A percentile compares a stretch with the other conserved stretches of the same genome.
phyloP scores from a whole-genome alignment of 495 filamentous ascomycete species.

The Aspergillus indologenus region DNA sequence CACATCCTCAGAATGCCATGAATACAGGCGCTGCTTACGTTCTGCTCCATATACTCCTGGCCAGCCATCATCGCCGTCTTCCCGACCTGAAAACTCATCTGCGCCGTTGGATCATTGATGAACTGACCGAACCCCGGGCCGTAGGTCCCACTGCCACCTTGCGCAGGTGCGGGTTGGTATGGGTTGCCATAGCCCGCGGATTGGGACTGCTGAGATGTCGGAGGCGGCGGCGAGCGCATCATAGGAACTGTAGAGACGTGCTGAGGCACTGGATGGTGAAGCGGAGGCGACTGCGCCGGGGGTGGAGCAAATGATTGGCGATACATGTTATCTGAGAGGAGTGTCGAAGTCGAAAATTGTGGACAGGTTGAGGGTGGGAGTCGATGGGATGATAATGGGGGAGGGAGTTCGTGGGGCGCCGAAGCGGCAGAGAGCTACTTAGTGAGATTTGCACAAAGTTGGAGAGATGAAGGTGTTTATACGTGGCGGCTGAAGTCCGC shows the following conservation, averaged over 20 bases:
- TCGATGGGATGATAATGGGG: neutral
- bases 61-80: conserved; percentile 85
- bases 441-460: conserved; percentile 7
- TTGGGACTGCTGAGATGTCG: conserved; percentile 67
- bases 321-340: conserved; percentile 62
- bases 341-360: neutral
- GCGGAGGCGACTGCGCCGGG: conserved; percentile 83
- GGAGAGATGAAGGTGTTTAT: conserved; percentile 31
- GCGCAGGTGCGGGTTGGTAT: conserved; percentile 55
- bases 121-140: conserved; percentile 79
- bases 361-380: conserved; percentile 5
- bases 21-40: conserved; percentile 49
- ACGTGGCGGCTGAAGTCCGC: conserved; percentile 41
- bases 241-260: conserved; percentile 99
- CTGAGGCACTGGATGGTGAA: conserved; percentile 97
- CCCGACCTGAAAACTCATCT: conserved; percentile 92
- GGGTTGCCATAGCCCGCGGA: conserved; percentile 71
- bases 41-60: conserved; percentile 90
- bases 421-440: conserved; percentile 2
- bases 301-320: conserved; percentile 71
- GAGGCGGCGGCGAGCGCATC: conserved; percentile 93
- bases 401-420: conserved; percentile 3
- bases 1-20: neutral
- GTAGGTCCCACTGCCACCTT: conserved; percentile 53
- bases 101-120: conserved; percentile 93